Conservation (phyloP, 129 eudicot species). For the carrot (Daucus carota) region DH1_v3.0 NC_030381.2:28826501-28827000, state of each 20-base stretch:
- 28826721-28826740: background rate
- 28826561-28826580: constrained; percentile 88
- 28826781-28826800: background rate
- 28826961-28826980: background rate
- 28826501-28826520: background rate
- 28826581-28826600: constrained; percentile 82
- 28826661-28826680: constrained; percentile 19
- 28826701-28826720: background rate
- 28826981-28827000: background rate
- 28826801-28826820: background rate
- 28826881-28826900: background rate
- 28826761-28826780: background rate
- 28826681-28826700: background rate
- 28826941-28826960: background rate
- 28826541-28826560: background rate
- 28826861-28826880: background rate
- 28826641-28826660: constrained; percentile 60
- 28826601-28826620: constrained; percentile 99
- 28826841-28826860: background rate
- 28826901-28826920: background rate
- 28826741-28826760: too few species aligned
- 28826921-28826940: background rate
- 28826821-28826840: background rate
- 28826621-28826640: constrained; percentile 89
- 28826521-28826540: background rate